These are phyloP conservation scores for Podochytrium sp. DNA, from an alignment of 192 early-diverging fungal species.

Conservation along the genomic window DNA sequence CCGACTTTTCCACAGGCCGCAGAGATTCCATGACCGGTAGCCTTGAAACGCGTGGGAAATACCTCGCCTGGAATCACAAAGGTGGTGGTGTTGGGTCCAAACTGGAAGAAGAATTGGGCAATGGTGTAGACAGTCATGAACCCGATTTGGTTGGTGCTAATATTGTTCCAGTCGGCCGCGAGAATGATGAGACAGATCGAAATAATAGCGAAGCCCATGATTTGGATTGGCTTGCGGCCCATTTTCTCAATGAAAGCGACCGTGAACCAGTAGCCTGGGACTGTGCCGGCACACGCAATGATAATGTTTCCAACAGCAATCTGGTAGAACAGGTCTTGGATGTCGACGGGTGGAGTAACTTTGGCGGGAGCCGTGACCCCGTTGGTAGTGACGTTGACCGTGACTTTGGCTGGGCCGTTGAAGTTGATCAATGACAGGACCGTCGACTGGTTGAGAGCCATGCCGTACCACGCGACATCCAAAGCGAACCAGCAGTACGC, in stretches of 20 bases:
- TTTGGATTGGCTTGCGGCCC: conserved; percentile 91
- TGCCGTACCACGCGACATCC: conserved; percentile 57
- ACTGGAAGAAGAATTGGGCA: conserved; percentile 81
- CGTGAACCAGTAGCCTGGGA: conserved; percentile 96
- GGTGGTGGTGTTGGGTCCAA: conserved; percentile 92
- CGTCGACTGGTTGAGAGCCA: conserved; percentile 35
- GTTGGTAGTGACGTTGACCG: not conserved
- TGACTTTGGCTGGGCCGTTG: conserved; percentile 35
- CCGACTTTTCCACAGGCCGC: conserved; percentile 79
- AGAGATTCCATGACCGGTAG: conserved; percentile 80
- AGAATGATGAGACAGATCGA: conserved; percentile 73
- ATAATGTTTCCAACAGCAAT: conserved; percentile 87
- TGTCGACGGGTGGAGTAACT: conserved; percentile 54
- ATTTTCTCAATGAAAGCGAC: conserved; percentile 88
- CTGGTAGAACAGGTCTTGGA: conserved; percentile 36
- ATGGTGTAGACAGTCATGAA: conserved; percentile 53
- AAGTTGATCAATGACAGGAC: conserved; percentile 39
- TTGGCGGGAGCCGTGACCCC: conserved; percentile 36
- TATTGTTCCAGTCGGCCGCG: conserved; percentile 38
- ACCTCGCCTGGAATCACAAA: conserved; percentile 77
- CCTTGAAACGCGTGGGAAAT: conserved; percentile 76
- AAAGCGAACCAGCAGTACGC: conserved; percentile 53
- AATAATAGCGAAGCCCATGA: conserved; percentile 82
- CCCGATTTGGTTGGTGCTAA: conserved; percentile 14
- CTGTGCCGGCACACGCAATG: conserved; percentile 65